A percentile compares a stretch with the other conserved stretches of the same genome.
Conservation (phyloP, 2,329 filamentous ascomycete species). For the Diaporthe humulicola region DNA sequence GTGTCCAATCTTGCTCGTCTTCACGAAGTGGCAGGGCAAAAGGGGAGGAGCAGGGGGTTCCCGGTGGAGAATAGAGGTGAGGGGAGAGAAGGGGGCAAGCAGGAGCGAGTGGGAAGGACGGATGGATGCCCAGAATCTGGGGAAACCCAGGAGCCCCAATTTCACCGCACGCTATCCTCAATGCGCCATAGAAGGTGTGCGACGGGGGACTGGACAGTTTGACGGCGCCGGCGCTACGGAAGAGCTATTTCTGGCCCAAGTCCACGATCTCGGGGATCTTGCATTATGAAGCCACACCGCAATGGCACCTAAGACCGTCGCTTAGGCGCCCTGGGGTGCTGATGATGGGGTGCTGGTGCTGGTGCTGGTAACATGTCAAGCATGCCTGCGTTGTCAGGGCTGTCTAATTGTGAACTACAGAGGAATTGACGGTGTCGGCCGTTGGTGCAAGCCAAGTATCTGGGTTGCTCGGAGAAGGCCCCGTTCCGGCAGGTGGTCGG, state of each 20-base stretch:
- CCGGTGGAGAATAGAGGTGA: neutral
- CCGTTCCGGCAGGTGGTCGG: conserved; percentile 22
- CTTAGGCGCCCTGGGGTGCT: neutral
- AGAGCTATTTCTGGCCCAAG: conserved; percentile 18
- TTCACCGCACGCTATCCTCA: neutral
- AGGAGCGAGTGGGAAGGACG: neutral
- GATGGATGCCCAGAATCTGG: conserved; percentile 1
- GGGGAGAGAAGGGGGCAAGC: too few relatives aligned
- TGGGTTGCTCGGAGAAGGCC: conserved; percentile 20
- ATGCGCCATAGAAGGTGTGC: neutral
- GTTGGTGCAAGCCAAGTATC: conserved; percentile 17
- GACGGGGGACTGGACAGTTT: neutral
- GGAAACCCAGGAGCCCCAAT: conserved; percentile 20
- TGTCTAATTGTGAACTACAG: neutral
- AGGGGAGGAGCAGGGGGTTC: neutral
- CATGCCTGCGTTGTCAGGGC: neutral
- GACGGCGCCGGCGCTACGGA: conserved; percentile 21
- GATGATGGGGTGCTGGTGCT: neutral
- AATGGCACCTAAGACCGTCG: neutral
- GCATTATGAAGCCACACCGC: conserved; percentile 6
- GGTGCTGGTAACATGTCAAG: neutral
- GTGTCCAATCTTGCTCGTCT: neutral
- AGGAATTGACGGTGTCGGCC: conserved; percentile 1
- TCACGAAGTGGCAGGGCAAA: neutral
- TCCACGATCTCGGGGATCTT: conserved; percentile 18